Conservation (phyloP, 2,329 filamentous ascomycete species). For the Colletotrichum plurivorum region DNA sequence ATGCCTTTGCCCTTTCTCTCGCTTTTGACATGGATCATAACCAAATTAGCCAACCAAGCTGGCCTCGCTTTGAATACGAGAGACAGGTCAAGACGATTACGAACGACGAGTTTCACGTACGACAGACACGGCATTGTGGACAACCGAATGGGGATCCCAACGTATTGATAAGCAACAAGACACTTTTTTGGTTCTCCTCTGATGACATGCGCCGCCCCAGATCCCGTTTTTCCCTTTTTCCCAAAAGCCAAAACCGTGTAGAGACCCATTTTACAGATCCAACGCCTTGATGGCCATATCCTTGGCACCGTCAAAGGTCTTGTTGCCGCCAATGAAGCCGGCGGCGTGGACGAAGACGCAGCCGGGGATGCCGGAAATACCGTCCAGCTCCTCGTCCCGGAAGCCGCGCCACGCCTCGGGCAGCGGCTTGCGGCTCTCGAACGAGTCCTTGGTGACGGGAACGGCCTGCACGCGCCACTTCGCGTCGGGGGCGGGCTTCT, state of each 20-base stretch:
- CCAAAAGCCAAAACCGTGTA: not conserved
- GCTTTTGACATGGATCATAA: no score
- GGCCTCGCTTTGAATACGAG: no score
- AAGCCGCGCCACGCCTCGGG: conserved; percentile 94
- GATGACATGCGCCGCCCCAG: conserved; percentile 37
- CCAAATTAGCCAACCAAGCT: no score
- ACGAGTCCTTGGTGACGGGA: conserved; percentile 86
- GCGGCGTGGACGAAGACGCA: conserved; percentile 94
- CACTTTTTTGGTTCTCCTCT: conserved; percentile 22
- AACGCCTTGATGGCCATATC: conserved; percentile 87
- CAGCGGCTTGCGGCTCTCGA: conserved; percentile 91
- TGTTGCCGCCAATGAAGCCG: conserved; percentile 96
- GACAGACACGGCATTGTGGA: no score
- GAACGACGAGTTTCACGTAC: no score
- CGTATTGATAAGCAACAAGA: conserved; percentile 35
- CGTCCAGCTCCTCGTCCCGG: conserved; percentile 86
- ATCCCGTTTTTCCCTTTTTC: conserved; percentile 8
- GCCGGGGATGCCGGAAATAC: conserved; percentile 76
- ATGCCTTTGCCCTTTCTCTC: no score
- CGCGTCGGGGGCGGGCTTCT: conserved; percentile 79
- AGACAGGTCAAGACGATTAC: no score
- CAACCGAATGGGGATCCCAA: conserved; percentile 2
- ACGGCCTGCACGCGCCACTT: conserved; percentile 97
- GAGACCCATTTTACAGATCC: conserved; percentile 44
- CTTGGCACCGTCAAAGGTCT: conserved; percentile 88